Conservation (phyloP, 192 early-diverging fungal species). For the Spizellomyces punctatus region DNA sequence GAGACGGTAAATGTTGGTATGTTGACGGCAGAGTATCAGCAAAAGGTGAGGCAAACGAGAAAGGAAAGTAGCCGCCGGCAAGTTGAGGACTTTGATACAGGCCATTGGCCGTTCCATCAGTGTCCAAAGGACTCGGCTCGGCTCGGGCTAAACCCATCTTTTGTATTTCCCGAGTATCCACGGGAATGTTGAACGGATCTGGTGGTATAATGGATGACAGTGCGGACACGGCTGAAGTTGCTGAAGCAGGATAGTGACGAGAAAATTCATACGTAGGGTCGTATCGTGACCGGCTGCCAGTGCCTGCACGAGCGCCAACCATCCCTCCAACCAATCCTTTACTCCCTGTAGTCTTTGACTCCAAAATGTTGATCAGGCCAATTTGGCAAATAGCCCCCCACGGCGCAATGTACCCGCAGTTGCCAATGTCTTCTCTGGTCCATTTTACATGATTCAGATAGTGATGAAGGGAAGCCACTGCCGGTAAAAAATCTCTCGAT, state of each 20-base stretch:
- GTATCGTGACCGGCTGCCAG: background rate
- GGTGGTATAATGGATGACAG: background rate
- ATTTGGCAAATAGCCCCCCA: slow-evolving; percentile 16
- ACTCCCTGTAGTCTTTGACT: background rate
- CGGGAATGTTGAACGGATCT: background rate
- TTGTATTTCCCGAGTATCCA: slow-evolving; percentile 11
- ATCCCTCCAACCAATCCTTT: background rate
- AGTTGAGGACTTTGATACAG: background rate
- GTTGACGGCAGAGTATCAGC: slow-evolving; percentile 1
- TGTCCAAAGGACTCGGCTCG: background rate
- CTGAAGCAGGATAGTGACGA: background rate
- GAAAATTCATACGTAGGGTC: background rate
- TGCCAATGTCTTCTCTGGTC: slow-evolving; percentile 23
- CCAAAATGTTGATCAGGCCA: background rate
- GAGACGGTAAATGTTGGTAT: slow-evolving; percentile 17
- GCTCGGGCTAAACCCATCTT: slow-evolving; percentile 10
- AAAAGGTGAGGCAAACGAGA: background rate
- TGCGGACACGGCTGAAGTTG: background rate
- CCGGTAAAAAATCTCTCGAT: slow-evolving; percentile 33
- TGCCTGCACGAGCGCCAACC: background rate
- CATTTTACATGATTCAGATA: slow-evolving; percentile 30
- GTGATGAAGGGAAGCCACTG: slow-evolving; percentile 27
- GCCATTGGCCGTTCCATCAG: background rate
- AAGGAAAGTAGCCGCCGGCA: background rate
- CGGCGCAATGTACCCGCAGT: slow-evolving; percentile 32